Evolutionary conservation across 768 basidiomycete genomes (phyloP).

Genomic region (Heimioporus sp.): DNA sequence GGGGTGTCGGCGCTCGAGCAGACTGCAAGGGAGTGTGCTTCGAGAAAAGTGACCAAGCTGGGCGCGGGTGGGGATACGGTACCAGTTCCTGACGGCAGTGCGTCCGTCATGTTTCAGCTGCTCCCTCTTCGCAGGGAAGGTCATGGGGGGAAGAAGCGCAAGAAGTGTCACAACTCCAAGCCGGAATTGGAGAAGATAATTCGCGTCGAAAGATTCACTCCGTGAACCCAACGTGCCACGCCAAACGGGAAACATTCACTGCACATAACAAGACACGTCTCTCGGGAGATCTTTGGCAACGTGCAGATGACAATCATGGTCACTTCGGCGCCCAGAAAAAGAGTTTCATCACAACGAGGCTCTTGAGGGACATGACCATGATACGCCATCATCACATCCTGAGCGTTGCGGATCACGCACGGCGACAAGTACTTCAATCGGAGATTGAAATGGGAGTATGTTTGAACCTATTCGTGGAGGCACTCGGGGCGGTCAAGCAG

Average conservation of each 20-base stretch:
- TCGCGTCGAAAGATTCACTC: constrained; percentile 22
- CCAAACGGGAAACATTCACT: too few species aligned
- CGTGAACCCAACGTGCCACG: too few species aligned
- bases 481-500: constrained; percentile 88
- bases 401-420: constrained; percentile 16
- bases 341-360: too few species aligned
- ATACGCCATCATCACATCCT: constrained; percentile 15
- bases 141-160: constrained; percentile 28
- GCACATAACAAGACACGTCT: too few species aligned
- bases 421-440: constrained; percentile 10
- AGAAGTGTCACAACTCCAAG: constrained; percentile 25
- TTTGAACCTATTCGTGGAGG: constrained; percentile 86
- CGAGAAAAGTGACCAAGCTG: constrained; percentile 2
- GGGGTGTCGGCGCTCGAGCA: constrained; percentile 2
- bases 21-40: background rate
- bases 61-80: constrained; percentile 6
- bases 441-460: constrained; percentile 37
- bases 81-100: constrained; percentile 4
- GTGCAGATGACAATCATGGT: too few species aligned
- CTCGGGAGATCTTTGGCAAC: background rate
- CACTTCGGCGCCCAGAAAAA: too few species aligned
- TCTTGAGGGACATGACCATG: background rate
- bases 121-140: constrained; percentile 8
- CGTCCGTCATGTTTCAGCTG: background rate
- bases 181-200: constrained; percentile 30